Evolutionary conservation across 371 early-diverging fungal genomes (phyloP).

Genomic region (Gilbertella persicaria): DNA sequence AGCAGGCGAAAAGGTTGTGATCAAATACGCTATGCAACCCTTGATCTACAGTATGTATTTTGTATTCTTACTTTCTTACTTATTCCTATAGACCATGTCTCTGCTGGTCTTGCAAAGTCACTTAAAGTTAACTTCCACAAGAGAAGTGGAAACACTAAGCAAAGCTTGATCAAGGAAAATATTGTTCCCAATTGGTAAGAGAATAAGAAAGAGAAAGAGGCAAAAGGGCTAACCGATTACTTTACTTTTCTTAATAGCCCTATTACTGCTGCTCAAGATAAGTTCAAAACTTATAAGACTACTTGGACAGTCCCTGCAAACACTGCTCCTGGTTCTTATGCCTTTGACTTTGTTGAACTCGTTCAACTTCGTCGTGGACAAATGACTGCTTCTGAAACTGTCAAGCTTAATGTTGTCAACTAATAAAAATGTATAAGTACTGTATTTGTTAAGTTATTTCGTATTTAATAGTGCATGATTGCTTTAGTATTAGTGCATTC

Average conservation of each 20-base stretch:
- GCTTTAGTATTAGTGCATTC: too few relatives aligned
- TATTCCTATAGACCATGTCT: constrained; percentile 17
- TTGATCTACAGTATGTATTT: constrained; percentile 30
- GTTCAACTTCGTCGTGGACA: constrained; percentile 41
- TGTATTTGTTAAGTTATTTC: too few relatives aligned
- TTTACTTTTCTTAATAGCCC: constrained; percentile 25
- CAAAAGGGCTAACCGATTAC: neutral
- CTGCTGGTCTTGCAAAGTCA: constrained; percentile 20
- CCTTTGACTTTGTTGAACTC: constrained; percentile 41
- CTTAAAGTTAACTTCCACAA: constrained; percentile 28
- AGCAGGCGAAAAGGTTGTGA: constrained; percentile 30
- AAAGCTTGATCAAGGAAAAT: constrained; percentile 3
- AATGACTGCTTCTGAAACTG: constrained; percentile 40
- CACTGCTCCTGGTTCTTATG: constrained; percentile 58
- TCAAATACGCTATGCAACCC: constrained; percentile 51
- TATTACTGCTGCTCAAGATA: constrained; percentile 29
- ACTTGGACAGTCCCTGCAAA: constrained; percentile 55
- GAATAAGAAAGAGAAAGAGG: neutral
- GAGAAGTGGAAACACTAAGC: constrained; percentile 26
- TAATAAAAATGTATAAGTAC: too few relatives aligned
- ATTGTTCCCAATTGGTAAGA: constrained; percentile 14
- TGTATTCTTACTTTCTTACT: neutral
- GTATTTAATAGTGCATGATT: too few relatives aligned
- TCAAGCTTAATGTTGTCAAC: constrained; percentile 42
- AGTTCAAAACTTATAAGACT: constrained; percentile 41